Evolutionary conservation across 2,329 filamentous ascomycete species (phyloP).

Genomic region (Paraphaeosphaeria sporulosa): DNA sequence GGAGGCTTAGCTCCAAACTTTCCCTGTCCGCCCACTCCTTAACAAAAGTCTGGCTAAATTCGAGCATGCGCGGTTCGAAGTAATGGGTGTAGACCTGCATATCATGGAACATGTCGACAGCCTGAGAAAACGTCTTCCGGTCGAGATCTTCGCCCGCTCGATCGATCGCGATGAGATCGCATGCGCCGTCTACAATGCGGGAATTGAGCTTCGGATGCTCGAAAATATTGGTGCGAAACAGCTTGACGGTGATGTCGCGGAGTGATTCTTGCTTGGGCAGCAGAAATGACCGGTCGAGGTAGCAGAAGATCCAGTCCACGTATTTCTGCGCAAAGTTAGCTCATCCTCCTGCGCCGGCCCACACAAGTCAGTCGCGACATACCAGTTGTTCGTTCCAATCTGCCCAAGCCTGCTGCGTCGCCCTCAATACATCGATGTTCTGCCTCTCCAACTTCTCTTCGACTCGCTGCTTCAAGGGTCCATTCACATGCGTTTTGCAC

Average conservation of each 20-base stretch:
- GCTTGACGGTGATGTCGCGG: slow-evolving; percentile 78
- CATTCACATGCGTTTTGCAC: slow-evolving; percentile 70
- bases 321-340: slow-evolving; percentile 62
- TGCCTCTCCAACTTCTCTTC: slow-evolving; percentile 63
- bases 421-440: slow-evolving; percentile 70
- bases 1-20: slow-evolving; percentile 68
- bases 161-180: slow-evolving; percentile 77
- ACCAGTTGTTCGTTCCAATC: slow-evolving; percentile 81
- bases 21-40: slow-evolving; percentile 72
- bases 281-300: slow-evolving; percentile 88
- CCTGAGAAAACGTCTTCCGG: slow-evolving; percentile 72
- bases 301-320: slow-evolving; percentile 90
- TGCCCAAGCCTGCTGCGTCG: slow-evolving; percentile 71
- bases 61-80: slow-evolving; percentile 81
- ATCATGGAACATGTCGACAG: slow-evolving; percentile 84
- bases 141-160: slow-evolving; percentile 65
- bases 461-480: slow-evolving; percentile 65
- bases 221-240: slow-evolving; percentile 74
- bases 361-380: slow-evolving; percentile 36
- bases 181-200: slow-evolving; percentile 73
- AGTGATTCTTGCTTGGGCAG: slow-evolving; percentile 78
- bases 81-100: slow-evolving; percentile 78
- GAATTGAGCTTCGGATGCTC: slow-evolving; percentile 59
- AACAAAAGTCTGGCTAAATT: slow-evolving; percentile 73
- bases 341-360: not conserved